Evolutionary conservation across 495 filamentous ascomycete species (phyloP).

Genomic region (Eremomyces bilateralis): DNA sequence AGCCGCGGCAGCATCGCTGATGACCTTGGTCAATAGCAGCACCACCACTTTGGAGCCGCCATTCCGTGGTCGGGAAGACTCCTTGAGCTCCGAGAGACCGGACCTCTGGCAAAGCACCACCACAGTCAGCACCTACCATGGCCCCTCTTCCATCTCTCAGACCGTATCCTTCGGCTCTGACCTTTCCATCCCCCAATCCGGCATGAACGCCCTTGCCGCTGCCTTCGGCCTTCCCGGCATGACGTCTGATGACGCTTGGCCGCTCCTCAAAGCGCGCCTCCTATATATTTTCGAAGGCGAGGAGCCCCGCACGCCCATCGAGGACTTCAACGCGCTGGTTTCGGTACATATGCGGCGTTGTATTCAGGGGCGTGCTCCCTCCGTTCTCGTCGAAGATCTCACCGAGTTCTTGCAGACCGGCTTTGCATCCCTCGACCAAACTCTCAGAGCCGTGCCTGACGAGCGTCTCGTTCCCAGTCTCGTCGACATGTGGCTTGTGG

Average conservation of each 20-base stretch:
- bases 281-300: conserved; percentile 85
- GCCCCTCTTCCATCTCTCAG: conserved; percentile 3
- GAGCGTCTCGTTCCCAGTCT: conserved; percentile 67
- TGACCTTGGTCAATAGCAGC: conserved; percentile 16
- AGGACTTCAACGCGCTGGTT: conserved; percentile 84
- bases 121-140: too few species aligned
- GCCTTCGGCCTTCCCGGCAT: conserved; percentile 56
- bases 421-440: conserved; percentile 68
- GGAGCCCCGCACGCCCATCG: conserved; percentile 68
- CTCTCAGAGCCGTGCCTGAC: conserved; percentile 51
- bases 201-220: conserved; percentile 7
- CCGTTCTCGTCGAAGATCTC: conserved; percentile 12
- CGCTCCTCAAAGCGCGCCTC: conserved; percentile 74
- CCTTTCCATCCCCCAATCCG: too few species aligned
- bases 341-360: conserved; percentile 17
- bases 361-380: conserved; percentile 17
- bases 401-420: conserved; percentile 33
- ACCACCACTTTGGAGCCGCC: conserved; percentile 8
- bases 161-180: conserved; percentile 10
- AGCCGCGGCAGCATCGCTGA: conserved; percentile 21
- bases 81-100: conserved; percentile 16
- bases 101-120: too few species aligned
- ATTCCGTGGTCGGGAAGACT: conserved; percentile 12
- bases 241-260: conserved; percentile 84
- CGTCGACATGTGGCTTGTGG: conserved; percentile 81